Base-by-base conservation (phyloP, 805 yeast genomes). In the Starmerella ratchasimensis region DNA sequence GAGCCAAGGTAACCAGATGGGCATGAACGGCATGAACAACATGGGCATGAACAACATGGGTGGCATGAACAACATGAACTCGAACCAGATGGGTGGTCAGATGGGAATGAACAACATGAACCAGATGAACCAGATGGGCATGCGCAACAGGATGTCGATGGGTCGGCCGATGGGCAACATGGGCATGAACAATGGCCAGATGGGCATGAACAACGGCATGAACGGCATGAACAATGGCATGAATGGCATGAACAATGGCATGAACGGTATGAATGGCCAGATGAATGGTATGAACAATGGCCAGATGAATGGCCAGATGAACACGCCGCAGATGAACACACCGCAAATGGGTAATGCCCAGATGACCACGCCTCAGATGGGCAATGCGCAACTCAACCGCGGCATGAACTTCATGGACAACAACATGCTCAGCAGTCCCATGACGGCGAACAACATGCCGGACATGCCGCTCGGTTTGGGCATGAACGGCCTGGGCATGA, bases 41-140 rank as follows among this genome's bases (percentile, higher is more conserved):
- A 23, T 14, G 9, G 29, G 28, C n/a, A n/a, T 28, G 11, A 28
- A 28, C 31, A 28, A n/a, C 19, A 28, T 28, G 19, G 31, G 31
- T 10, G 31, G 31, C 19, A 8, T n/a, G 31, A 28, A 9, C 11
- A n/a, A n/a, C 31, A 28, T 8, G 11, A n/a, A n/a, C 31, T 9
- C 13, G 31, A 28, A 28, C 31, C 8, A 28, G 11, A 8, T 7
- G 33, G 22, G 7, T 7, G 15, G 14, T 14, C 7, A 5, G 7
- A 6, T 5, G n/a, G 24, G 33, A 6, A 7, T 13, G 31, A 26
- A 5, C 21, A 9, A 18, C 11, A 25, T 17, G 19, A 20, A 5
- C 13, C n/a, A 17, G 15, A 28, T 19, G 33, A 36, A 36, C 25
- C 32, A 30, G 20, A 36, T 36, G 38, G 21, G 31, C 8, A 17